Evolutionary conservation across 495 filamentous ascomycete genomes (phyloP).

Genomic region (Astrothelium subdiscretum): DNA sequence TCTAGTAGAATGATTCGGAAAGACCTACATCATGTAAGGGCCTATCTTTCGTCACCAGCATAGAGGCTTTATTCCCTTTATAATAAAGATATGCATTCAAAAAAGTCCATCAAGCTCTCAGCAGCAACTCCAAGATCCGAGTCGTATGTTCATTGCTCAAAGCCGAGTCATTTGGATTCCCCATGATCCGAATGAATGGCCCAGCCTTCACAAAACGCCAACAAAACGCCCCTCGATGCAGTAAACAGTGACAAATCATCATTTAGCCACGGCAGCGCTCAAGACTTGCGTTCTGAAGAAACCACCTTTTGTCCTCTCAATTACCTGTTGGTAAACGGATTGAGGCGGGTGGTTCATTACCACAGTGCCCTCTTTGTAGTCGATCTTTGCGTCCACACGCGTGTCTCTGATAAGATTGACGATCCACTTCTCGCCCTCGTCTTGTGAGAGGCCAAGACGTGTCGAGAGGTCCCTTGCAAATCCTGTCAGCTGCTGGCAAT

Average conservation of each 20-base stretch:
- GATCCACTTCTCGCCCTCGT: slow-evolving; percentile 99
- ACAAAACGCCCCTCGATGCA: neutral
- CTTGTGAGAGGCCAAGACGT: slow-evolving; percentile 74
- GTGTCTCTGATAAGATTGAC: slow-evolving; percentile 98
- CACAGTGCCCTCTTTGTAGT: slow-evolving; percentile 96
- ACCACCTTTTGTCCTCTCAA: slow-evolving; percentile 88
- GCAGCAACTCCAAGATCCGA: too few relatives aligned
- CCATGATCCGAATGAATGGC: too few relatives aligned
- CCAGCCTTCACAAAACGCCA: neutral
- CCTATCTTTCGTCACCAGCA: too few relatives aligned
- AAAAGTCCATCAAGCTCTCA: too few relatives aligned
- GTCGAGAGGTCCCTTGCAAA: slow-evolving; percentile 64
- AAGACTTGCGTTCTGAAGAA: slow-evolving; percentile 58
- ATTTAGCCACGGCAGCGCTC: slow-evolving; percentile 29
- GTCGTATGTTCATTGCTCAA: too few relatives aligned
- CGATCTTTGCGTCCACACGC: slow-evolving; percentile 94
- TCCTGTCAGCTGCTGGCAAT: slow-evolving; percentile 14
- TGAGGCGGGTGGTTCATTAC: slow-evolving; percentile 99
- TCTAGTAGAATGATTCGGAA: too few relatives aligned
- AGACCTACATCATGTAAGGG: too few relatives aligned
- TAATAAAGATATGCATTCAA: too few relatives aligned
- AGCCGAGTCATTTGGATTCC: too few relatives aligned
- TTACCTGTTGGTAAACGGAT: slow-evolving; percentile 97
- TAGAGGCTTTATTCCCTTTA: too few relatives aligned
- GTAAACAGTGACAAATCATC: neutral